phyloP scores from a whole-genome alignment of 2,329 filamentous ascomycete species.

The Chaetomium sp. region DNA sequence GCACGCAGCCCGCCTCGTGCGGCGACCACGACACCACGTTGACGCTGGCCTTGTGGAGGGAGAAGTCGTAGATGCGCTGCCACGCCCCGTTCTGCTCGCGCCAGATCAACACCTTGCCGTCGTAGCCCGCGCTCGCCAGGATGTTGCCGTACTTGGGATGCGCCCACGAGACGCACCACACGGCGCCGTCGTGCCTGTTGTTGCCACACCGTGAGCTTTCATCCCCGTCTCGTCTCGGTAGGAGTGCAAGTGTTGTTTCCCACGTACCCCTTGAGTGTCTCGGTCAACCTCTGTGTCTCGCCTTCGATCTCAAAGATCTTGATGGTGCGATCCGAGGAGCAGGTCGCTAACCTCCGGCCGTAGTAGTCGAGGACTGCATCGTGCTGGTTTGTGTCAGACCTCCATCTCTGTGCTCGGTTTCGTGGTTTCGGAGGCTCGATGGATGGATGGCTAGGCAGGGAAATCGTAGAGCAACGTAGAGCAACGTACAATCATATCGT shows the following conservation, averaged over 20 bases:
- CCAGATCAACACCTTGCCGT: constrained; percentile 98
- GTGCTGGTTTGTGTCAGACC: constrained; percentile 59
- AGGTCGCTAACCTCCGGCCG: constrained; percentile 91
- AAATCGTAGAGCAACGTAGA: constrained; percentile 55
- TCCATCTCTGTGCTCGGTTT: neutral
- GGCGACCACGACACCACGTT: constrained; percentile 98
- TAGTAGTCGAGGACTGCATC: constrained; percentile 99
- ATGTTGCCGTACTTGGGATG: constrained; percentile 99
- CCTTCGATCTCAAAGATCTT: constrained; percentile 99
- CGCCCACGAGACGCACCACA: constrained; percentile 98
- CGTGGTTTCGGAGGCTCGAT: neutral
- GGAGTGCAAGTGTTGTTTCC: constrained; percentile 17
- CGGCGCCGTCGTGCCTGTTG: constrained; percentile 86
- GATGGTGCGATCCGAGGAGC: constrained; percentile 97
- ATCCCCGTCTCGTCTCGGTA: neutral
- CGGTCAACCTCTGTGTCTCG: constrained; percentile 82
- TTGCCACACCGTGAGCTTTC: constrained; percentile 19
- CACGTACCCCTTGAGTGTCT: constrained; percentile 91
- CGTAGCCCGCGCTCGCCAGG: constrained; percentile 91
- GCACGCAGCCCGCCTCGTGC: constrained; percentile 89
- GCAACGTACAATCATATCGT: constrained; percentile 97
- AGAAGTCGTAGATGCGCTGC: constrained; percentile 91
- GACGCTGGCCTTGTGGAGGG: constrained; percentile 90
- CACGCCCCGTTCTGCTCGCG: constrained; percentile 78
- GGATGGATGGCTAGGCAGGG: constrained; percentile 10